phyloP scores from a whole-genome alignment of 805 yeast genomes.

The Metschnikowia gelsemii region DNA sequence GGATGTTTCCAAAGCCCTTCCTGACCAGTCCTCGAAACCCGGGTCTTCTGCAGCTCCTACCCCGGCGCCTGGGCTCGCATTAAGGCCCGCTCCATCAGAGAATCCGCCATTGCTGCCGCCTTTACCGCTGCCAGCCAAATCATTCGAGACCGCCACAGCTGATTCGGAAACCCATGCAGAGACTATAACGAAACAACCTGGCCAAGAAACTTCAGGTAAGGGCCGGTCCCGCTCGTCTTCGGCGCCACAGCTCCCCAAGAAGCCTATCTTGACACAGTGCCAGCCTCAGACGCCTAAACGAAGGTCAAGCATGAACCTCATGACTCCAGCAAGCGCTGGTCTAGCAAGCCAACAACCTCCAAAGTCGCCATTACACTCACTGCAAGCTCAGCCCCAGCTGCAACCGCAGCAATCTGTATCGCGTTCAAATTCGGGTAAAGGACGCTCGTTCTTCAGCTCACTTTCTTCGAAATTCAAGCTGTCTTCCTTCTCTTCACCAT shows the following conservation, averaged over 20 bases:
- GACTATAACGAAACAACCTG: neutral
- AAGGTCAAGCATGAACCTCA: slow-evolving; percentile 12
- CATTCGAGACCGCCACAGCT: no score
- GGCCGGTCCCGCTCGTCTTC: slow-evolving; percentile 29
- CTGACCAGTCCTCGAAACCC: neutral
- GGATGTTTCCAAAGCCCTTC: neutral
- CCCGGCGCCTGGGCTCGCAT: neutral
- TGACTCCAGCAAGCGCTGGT: neutral
- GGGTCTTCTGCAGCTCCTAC: neutral
- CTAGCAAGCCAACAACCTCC: neutral
- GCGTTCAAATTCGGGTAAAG: slow-evolving; percentile 14
- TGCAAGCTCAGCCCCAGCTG: neutral
- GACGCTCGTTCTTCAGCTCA: slow-evolving; percentile 35
- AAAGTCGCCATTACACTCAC: neutral
- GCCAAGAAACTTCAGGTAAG: neutral
- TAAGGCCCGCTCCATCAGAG: neutral
- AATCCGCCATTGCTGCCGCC: neutral
- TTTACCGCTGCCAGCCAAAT: neutral
- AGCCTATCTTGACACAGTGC: neutral
- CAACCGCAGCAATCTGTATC: slow-evolving; percentile 1
- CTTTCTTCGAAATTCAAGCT: slow-evolving; percentile 42
- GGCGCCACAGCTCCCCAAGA: slow-evolving; percentile 16
- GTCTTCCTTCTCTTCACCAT: slow-evolving; percentile 8
- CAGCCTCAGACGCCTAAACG: slow-evolving; percentile 12
- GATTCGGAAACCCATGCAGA: no score